Evolutionary conservation across 2,329 filamentous ascomycete genomes (phyloP).

Genomic region (Penicillium sp.): DNA sequence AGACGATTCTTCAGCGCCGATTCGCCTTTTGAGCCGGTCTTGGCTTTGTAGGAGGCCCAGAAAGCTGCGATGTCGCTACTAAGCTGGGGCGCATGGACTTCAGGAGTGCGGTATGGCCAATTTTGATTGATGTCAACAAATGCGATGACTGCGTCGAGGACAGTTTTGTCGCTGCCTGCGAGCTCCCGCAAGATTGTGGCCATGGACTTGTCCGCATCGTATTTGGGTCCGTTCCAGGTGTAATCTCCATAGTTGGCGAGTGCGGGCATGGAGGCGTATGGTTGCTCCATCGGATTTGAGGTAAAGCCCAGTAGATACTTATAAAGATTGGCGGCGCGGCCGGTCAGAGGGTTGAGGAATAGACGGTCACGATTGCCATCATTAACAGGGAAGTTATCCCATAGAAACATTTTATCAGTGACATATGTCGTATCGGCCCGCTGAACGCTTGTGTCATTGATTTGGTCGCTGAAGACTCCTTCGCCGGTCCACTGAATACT

Average conservation of each 20-base stretch:
- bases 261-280: slow-evolving; percentile 24
- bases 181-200: slow-evolving; percentile 14
- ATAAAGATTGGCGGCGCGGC: slow-evolving; percentile 21
- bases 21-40: no score
- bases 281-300: slow-evolving; percentile 25
- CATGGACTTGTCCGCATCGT: slow-evolving; percentile 21
- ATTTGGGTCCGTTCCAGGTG: slow-evolving; percentile 25
- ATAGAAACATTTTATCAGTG: slow-evolving; percentile 27
- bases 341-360: slow-evolving; percentile 29
- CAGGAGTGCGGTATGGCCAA: slow-evolving; percentile 24
- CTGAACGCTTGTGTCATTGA: slow-evolving; percentile 23
- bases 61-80: slow-evolving; percentile 22
- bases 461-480: slow-evolving; percentile 26
- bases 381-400: slow-evolving; percentile 33
- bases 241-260: slow-evolving; percentile 26
- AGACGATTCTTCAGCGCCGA: slow-evolving; percentile 9
- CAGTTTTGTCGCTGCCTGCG: slow-evolving; percentile 9
- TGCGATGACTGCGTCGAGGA: slow-evolving; percentile 20
- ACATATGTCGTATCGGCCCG: slow-evolving; percentile 22
- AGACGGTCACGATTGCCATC: slow-evolving; percentile 25
- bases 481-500: slow-evolving; percentile 31
- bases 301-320: slow-evolving; percentile 28
- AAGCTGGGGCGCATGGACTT: slow-evolving; percentile 19
- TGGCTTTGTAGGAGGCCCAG: slow-evolving; percentile 18
- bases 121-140: slow-evolving; percentile 26